These are phyloP conservation scores for Clohesyomyces aquaticus DNA, from an alignment of 495 filamentous ascomycete genomes.

Conservation along the genomic window DNA sequence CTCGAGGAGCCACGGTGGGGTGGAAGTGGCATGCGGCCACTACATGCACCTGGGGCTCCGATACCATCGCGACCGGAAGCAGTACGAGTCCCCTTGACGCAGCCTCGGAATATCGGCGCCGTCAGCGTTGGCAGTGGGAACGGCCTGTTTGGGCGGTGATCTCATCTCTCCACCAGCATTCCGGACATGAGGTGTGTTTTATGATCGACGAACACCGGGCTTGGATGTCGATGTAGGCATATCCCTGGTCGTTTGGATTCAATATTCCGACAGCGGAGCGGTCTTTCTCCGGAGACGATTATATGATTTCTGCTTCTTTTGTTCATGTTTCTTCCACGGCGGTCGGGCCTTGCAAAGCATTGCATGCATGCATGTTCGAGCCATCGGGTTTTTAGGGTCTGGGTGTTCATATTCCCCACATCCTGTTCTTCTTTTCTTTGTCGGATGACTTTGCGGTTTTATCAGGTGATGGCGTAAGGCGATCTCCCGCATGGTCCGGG, in stretches of 20 bases:
- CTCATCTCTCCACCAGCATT: not conserved
- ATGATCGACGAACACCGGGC: not conserved
- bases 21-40: slow-evolving; percentile 19
- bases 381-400: too few species aligned
- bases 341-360: too few species aligned
- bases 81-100: slow-evolving; percentile 18
- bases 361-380: too few species aligned
- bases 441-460: too few species aligned
- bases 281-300: too few species aligned
- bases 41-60: slow-evolving; percentile 17
- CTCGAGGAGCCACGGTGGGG: slow-evolving; percentile 32
- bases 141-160: slow-evolving; percentile 31
- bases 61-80: slow-evolving; percentile 20
- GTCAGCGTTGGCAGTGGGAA: slow-evolving; percentile 37
- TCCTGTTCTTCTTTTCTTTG: too few species aligned
- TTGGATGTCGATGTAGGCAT: not conserved
- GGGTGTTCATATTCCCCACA: too few species aligned
- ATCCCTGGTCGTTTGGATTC: not conserved
- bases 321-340: too few species aligned
- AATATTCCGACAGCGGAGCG: not conserved
- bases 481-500: too few species aligned
- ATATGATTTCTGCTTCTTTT: too few species aligned
- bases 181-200: slow-evolving; percentile 16
- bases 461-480: too few species aligned
- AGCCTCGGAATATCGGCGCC: slow-evolving; percentile 27